Conservation (phyloP, 2,329 filamentous ascomycete genomes). For the Cercospora sesami region DNA sequence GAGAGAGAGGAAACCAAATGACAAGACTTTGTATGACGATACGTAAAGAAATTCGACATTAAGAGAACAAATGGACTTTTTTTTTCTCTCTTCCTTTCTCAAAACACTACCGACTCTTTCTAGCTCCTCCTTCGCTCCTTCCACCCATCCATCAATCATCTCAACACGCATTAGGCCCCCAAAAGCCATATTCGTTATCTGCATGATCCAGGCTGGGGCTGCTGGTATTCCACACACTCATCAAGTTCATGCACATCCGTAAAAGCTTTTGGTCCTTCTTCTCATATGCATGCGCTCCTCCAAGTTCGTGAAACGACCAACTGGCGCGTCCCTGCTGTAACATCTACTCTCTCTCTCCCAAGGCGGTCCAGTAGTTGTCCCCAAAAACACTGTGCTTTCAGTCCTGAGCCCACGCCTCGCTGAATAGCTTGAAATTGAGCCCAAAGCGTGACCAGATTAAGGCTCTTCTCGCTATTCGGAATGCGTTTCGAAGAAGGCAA, state of each 20-base stretch:
- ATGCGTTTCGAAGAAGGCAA: neutral
- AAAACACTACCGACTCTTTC: conserved; percentile 9
- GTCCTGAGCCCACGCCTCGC: conserved; percentile 4
- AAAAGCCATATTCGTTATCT: neutral
- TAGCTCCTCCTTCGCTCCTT: neutral
- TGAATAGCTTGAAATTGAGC: conserved; percentile 3
- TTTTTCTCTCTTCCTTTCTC: neutral
- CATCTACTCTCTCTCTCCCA: conserved; percentile 5
- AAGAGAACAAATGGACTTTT: conserved; percentile 15
- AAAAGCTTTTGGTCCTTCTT: neutral
- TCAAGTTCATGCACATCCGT: conserved; percentile 14
- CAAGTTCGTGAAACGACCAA: conserved; percentile 1
- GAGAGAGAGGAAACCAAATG: neutral
- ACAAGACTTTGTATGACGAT: conserved; percentile 1
- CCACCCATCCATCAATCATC: neutral
- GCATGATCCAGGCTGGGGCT: neutral
- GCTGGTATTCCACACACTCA: conserved; percentile 9
- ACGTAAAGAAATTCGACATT: conserved; percentile 3
- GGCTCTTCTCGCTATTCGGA: conserved; percentile 5
- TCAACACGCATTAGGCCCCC: conserved; percentile 6
- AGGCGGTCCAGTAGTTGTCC: neutral
- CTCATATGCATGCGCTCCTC: conserved; percentile 10
- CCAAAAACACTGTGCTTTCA: conserved; percentile 8
- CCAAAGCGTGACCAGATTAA: neutral
- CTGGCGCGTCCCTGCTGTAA: neutral